Percentiles rank a stretch among this genome's conserved stretches.
phyloP scores from a whole-genome alignment of 2,329 filamentous ascomycete species.

The Nemania sp. region DNA sequence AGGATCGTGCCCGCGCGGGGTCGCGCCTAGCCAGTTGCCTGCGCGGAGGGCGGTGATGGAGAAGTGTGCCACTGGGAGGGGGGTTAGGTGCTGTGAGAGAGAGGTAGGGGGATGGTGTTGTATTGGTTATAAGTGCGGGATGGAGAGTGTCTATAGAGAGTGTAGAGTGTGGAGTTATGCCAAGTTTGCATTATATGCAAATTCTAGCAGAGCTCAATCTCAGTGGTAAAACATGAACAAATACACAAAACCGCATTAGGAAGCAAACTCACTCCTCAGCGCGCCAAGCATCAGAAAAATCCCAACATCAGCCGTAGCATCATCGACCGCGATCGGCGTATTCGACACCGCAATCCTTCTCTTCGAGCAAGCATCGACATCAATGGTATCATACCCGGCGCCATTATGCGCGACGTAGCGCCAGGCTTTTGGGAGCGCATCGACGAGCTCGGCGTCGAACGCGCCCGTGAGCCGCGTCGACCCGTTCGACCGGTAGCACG shows the following conservation, averaged over 20 bases:
- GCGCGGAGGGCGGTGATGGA: conserved; percentile 49
- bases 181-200: too few relatives aligned
- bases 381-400: conserved; percentile 64
- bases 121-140: too few relatives aligned
- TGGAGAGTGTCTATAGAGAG: too few relatives aligned
- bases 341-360: conserved; percentile 38
- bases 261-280: conserved; percentile 42
- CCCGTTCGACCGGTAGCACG: conserved; percentile 35
- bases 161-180: too few relatives aligned
- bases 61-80: conserved; percentile 45
- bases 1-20: conserved; percentile 55
- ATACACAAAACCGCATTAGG: neutral
- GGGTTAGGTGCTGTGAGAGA: too few relatives aligned
- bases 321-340: conserved; percentile 44
- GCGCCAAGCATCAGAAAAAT: conserved; percentile 56
- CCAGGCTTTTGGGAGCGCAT: conserved; percentile 47
- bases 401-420: conserved; percentile 58
- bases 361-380: conserved; percentile 54
- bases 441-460: conserved; percentile 52
- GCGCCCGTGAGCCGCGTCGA: conserved; percentile 32
- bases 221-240: neutral
- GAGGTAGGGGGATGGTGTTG: too few relatives aligned
- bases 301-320: conserved; percentile 53
- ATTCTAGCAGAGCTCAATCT: neutral
- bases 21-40: conserved; percentile 48